Conservation (phyloP, 345 rosid genomes). For the rapeseed (Brassica napus) region DNA sequence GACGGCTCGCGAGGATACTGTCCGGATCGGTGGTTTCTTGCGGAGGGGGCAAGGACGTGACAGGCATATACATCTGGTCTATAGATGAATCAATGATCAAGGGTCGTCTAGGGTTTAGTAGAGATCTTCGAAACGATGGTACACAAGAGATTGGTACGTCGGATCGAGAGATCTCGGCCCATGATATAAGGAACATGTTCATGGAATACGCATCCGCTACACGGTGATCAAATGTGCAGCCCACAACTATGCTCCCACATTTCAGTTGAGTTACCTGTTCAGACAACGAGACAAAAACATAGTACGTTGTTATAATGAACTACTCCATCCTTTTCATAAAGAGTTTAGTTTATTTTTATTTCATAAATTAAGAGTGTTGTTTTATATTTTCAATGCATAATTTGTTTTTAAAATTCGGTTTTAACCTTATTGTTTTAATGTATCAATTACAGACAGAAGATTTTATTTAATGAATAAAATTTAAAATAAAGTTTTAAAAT, state of each 20-base stretch:
- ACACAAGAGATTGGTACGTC: slow-evolving; percentile 41
- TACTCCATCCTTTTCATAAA: too few species aligned
- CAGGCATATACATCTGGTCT: slow-evolving; percentile 53
- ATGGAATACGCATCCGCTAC: slow-evolving; percentile 69
- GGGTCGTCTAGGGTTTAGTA: slow-evolving; percentile 57
- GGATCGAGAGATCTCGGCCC: slow-evolving; percentile 63
- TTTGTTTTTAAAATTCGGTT: too few species aligned
- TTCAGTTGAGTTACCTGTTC: slow-evolving; percentile 59
- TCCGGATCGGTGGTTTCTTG: slow-evolving; percentile 23
- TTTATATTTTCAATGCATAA: too few species aligned
- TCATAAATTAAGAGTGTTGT: too few species aligned
- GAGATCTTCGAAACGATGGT: slow-evolving; percentile 66
- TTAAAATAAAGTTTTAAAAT: too few species aligned
- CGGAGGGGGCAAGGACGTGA: slow-evolving; percentile 53
- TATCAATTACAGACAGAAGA: too few species aligned
- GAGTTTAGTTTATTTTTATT: too few species aligned
- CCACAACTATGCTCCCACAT: slow-evolving; percentile 71
- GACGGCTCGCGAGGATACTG: slow-evolving; percentile 53
- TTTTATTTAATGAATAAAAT: too few species aligned
- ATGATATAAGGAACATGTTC: slow-evolving; percentile 70
- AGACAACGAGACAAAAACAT: neutral
- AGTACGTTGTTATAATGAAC: neutral
- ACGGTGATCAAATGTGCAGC: slow-evolving; percentile 76
- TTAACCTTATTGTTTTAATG: too few species aligned
- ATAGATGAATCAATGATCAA: slow-evolving; percentile 38